Percentiles rank a stretch among this genome's conserved stretches.
Conservation (phyloP, 495 filamentous ascomycete genomes). For the Aspergillus kassunensis region DNA sequence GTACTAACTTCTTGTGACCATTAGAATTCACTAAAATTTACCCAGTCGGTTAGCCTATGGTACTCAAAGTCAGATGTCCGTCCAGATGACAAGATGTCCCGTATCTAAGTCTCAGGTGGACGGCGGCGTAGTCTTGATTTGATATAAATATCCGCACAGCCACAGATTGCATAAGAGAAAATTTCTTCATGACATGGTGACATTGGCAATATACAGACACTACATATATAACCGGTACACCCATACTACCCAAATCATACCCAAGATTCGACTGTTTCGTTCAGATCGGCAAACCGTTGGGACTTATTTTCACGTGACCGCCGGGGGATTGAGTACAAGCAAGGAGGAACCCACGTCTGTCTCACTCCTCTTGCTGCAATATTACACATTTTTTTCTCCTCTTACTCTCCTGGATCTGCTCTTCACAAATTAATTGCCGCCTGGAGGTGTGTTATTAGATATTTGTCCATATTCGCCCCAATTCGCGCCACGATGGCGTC, state of each 20-base stretch:
- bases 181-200: too few relatives aligned
- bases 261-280: constrained; percentile 10
- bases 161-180: too few relatives aligned
- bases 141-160: too few relatives aligned
- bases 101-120: too few relatives aligned
- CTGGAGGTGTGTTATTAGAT: neutral
- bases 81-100: constrained; percentile 14
- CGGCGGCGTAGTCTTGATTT: too few relatives aligned
- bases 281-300: constrained; percentile 8
- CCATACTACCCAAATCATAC: too few relatives aligned
- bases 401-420: constrained; percentile 17
- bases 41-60: too few relatives aligned
- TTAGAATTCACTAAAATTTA: too few relatives aligned
- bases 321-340: constrained; percentile 14
- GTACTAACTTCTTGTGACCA: neutral
- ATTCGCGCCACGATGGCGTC: constrained; percentile 42
- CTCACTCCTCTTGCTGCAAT: constrained; percentile 18
- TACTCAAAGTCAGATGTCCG: neutral
- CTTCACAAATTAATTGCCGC: constrained; percentile 10
- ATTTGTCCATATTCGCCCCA: constrained; percentile 10
- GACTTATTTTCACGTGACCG: constrained; percentile 27
- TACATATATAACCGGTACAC: too few relatives aligned
- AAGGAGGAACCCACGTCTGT: too few relatives aligned
- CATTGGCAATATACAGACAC: too few relatives aligned
- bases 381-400: constrained; percentile 19